Conservation (phyloP, 176 grass and related monocot genomes). For the Poa pratensis region DNA sequence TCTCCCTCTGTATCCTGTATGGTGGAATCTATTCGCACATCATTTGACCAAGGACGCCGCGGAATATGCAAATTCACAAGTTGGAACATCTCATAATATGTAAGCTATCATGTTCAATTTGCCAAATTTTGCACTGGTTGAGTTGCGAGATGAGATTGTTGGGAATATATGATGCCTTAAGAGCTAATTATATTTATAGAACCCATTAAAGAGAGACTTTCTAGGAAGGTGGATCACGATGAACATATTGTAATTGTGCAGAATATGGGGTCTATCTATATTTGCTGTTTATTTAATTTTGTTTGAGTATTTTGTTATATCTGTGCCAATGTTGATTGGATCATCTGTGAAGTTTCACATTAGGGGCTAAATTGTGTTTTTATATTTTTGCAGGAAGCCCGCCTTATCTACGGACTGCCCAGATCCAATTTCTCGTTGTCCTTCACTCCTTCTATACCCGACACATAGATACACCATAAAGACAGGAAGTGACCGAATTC, state of each 20-base stretch:
- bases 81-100: slow-evolving; percentile 49
- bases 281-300: background rate
- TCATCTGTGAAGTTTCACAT: background rate
- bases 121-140: background rate
- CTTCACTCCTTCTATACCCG: background rate
- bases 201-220: slow-evolving; percentile 1
- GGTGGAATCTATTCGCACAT: slow-evolving; percentile 81
- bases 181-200: background rate
- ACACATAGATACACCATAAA: background rate
- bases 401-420: background rate
- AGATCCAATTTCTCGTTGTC: background rate
- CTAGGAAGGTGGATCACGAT: background rate
- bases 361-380: background rate
- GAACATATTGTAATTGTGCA: background rate
- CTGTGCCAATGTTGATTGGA: background rate
- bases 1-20: slow-evolving; percentile 59
- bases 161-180: background rate
- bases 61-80: slow-evolving; percentile 94
- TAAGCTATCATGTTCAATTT: slow-evolving; percentile 20
- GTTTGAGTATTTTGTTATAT: background rate
- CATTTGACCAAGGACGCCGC: slow-evolving; percentile 69
- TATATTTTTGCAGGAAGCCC: slow-evolving; percentile 23
- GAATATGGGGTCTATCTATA: background rate
- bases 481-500: slow-evolving; percentile 1
- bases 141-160: background rate